Base-by-base conservation (phyloP, 768 basidiomycete species). In the Hydnum rufescens region DNA sequence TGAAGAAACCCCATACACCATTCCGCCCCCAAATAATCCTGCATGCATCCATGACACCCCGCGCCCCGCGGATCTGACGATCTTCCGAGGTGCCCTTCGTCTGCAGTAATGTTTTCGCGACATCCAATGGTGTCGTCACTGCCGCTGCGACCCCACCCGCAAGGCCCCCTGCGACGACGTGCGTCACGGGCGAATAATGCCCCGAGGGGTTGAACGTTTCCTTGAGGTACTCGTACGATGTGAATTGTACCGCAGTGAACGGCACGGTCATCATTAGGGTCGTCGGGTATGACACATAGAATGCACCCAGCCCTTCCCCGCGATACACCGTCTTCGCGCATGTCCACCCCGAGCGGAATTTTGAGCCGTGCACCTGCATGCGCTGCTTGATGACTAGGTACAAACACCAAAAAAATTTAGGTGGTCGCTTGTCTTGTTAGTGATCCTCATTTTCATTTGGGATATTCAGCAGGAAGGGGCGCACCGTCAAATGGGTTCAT, bases 401-500 rank as follows among this genome's bases (percentile, higher is more conserved):
- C 48, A 49, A 53, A 46, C 31, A 36, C 34, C 49, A 32, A 39
- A 44, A 48, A 52, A 53, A 39, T 30, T 30, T 43, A 43, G 43
- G 32, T 6, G 39, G 13, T 39, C 36, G 13, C 36, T 1, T 22
- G 22, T 13, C 36, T 39, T 8, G 6, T 34, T 18, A 39, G 22
- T 6, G 49, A 23, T 44, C 39, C 53, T 26, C n/a, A n/a, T n/a
- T n/a, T n/a, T n/a, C n/a, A n/a, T n/a, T n/a, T n/a, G n/a, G n/a
- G n/a, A n/a, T n/a, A n/a, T n/a, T n/a, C n/a, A n/a, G n/a, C n/a
- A n/a, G n/a, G 22, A 3, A 23, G 5, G 50, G 8, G 65, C 78
- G 63, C 64, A 95, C 93, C 93, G 68, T 99, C 95, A 62, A 99
- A 99, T 2, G 95, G 95, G 65, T 97, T 99, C 95, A 99, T 99